These are phyloP conservation scores for Daldinia childiae DNA, from an alignment of 495 filamentous ascomycete genomes.

Conservation along the genomic window DNA sequence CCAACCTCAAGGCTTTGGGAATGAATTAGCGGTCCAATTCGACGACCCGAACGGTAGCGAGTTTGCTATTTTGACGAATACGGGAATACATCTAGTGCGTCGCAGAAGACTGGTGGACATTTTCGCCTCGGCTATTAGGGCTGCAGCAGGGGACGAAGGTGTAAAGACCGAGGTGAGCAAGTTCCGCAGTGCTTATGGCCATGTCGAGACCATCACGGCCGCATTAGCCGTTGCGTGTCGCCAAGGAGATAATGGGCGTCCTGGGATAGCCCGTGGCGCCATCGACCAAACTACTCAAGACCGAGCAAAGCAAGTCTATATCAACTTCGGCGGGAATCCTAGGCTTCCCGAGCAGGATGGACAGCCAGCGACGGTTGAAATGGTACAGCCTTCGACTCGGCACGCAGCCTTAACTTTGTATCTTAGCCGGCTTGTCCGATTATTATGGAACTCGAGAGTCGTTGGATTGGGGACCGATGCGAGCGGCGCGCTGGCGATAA, in stretches of 20 bases:
- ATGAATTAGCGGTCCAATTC: slow-evolving; percentile 93
- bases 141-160: slow-evolving; percentile 78
- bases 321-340: slow-evolving; percentile 88
- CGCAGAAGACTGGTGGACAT: slow-evolving; percentile 89
- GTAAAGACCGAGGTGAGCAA: slow-evolving; percentile 80
- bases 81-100: slow-evolving; percentile 83
- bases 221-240: slow-evolving; percentile 97
- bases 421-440: slow-evolving; percentile 82
- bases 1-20: slow-evolving; percentile 87
- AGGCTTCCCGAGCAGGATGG: slow-evolving; percentile 80
- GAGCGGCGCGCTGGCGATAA: slow-evolving; percentile 66
- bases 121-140: slow-evolving; percentile 81
- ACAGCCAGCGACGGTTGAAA: slow-evolving; percentile 69
- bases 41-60: slow-evolving; percentile 78
- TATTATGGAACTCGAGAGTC: slow-evolving; percentile 78
- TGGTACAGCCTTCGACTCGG: slow-evolving; percentile 84
- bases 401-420: slow-evolving; percentile 90
- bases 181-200: slow-evolving; percentile 84
- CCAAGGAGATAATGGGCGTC: slow-evolving; percentile 78
- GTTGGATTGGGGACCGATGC: slow-evolving; percentile 53
- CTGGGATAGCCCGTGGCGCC: slow-evolving; percentile 69
- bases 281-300: slow-evolving; percentile 86
- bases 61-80: slow-evolving; percentile 89
- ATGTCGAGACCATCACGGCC: slow-evolving; percentile 85
- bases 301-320: slow-evolving; percentile 83